A percentile compares a stretch with the other conserved stretches of the same genome.
Conservation (phyloP, 306 rosid species). For the apple (Malus domestica) region ASM211411v1 NC_041789.1:11712501-11713000, state of each 20-base stretch:
- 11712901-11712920: slow-evolving; percentile 29
- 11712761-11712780: neutral
- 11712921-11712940: neutral
- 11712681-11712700: slow-evolving; percentile 68
- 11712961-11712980: slow-evolving; percentile 11
- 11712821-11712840: slow-evolving; percentile 95
- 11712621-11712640: slow-evolving; percentile 78
- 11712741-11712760: neutral
- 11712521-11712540: neutral
- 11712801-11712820: slow-evolving; percentile 89
- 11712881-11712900: slow-evolving; percentile 99
- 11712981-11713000: slow-evolving; percentile 3
- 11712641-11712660: slow-evolving; percentile 63
- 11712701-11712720: slow-evolving; percentile 7
- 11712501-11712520: neutral
- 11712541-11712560: neutral
- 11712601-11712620: slow-evolving; percentile 77
- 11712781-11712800: slow-evolving; percentile 51
- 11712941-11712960: slow-evolving; percentile 10
- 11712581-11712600: slow-evolving; percentile 64
- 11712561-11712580: neutral
- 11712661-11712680: slow-evolving; percentile 86
- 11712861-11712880: slow-evolving; percentile 98
- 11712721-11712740: neutral
- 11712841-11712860: slow-evolving; percentile 99